Base-by-base conservation (phyloP, 345 rosid genomes). In the Geranium rotundifolium region DNA sequence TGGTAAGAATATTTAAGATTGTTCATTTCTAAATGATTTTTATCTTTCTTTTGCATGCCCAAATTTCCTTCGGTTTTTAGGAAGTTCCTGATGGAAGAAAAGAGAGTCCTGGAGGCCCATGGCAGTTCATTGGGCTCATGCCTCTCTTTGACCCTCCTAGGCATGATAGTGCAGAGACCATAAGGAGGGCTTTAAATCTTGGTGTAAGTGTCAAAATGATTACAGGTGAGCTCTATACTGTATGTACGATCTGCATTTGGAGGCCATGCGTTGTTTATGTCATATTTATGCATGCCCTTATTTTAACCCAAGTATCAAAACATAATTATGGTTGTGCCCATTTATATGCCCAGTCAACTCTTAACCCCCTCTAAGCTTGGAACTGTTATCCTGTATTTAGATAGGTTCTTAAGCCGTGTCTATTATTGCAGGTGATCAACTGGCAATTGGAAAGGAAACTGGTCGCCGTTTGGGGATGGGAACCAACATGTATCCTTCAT, bases 141-240 rank as follows among this genome's bases (percentile, higher is more conserved):
- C 99, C 99, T 63, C 97, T 93, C 59, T 93, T 93, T 69, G 99
- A 93, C 69, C 99, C 99, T 31, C 99, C 99, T 18, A 86, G 99
- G 76, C 97, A 90, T 72, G 97, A 93, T 58, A 93, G 96, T 81
- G 97, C 99, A 1, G 97, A 93, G 79, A 93, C 99, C 5, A 93
- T 90, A 57, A 83, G 92, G 73, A 81, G 92, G 68, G 99, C 99
- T 60, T 70, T 90, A 65, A 90, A 93, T 71, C 99, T 93, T 54
- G 99, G 99, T 17, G 96, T 93, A 50, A 93, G 87, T 67, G 97
- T 93, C 63, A 93, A 93, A 74, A 93, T 93, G 99, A 93, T 93
- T 63, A 93, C 99, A 58, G 99, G 97, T 90, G 14, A 60, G 39
- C 64, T 63, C 61, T 57, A 57, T 62, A 14, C 71, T n/a, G n/a